Conservation (phyloP, 192 early-diverging fungal genomes). For the Allomyces macrogynus region DNA sequence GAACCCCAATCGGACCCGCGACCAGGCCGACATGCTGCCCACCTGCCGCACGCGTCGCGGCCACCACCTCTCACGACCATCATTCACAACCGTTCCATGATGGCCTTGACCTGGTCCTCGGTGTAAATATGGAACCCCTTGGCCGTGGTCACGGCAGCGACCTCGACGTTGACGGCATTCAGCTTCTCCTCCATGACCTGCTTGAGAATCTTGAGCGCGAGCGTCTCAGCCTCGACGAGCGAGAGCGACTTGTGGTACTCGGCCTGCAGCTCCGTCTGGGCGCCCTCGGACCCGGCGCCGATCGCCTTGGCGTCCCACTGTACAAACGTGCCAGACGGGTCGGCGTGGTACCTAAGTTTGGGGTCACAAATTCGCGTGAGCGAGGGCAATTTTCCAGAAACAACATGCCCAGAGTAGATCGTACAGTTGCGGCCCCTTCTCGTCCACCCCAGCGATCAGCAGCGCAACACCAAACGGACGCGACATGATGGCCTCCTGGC, state of each 20-base stretch:
- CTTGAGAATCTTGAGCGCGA: slow-evolving; percentile 92
- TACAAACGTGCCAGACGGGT: slow-evolving; percentile 95
- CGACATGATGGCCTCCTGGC: slow-evolving; percentile 93
- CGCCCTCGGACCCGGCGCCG: slow-evolving; percentile 95
- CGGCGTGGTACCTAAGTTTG: slow-evolving; percentile 58
- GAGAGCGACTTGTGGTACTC: slow-evolving; percentile 83
- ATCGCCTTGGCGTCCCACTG: slow-evolving; percentile 95
- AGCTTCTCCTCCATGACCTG: slow-evolving; percentile 99
- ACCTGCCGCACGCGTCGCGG: too few species aligned
- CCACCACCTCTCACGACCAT: background rate
- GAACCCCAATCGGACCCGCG: too few species aligned
- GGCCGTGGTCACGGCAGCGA: slow-evolving; percentile 67
- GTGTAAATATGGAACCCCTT: slow-evolving; percentile 59
- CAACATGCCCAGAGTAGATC: background rate
- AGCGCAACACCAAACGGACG: slow-evolving; percentile 98
- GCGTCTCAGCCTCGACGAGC: slow-evolving; percentile 62
- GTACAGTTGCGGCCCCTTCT: slow-evolving; percentile 93
- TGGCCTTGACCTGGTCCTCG: slow-evolving; percentile 56
- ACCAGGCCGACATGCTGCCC: too few species aligned
- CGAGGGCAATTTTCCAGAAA: background rate
- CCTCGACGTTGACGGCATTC: slow-evolving; percentile 80
- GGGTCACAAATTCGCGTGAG: background rate
- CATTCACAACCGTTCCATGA: slow-evolving; percentile 55
- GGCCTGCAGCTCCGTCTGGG: slow-evolving; percentile 92
- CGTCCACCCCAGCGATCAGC: slow-evolving; percentile 90